These are phyloP conservation scores for Pseudocercospora pini-densiflorae DNA, from an alignment of 2,329 filamentous ascomycete species.

Conservation along the genomic window DNA sequence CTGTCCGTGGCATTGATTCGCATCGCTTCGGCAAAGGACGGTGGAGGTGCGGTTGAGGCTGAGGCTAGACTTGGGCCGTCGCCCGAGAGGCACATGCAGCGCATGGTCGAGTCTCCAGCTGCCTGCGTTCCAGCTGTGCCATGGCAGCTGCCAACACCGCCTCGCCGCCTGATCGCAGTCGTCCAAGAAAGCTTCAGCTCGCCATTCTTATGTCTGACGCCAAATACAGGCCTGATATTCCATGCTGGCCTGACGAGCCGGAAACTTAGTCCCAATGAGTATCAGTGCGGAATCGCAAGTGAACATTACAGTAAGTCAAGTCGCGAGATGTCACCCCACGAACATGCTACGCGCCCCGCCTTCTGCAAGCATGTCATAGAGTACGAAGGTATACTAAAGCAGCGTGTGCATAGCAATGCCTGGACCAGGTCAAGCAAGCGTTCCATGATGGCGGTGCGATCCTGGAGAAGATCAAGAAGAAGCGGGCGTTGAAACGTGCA, in stretches of 20 bases:
- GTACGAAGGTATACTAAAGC: not conserved
- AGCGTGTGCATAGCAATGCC: constrained; percentile 24
- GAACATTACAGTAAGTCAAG: constrained; percentile 26
- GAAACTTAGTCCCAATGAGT: constrained; percentile 13
- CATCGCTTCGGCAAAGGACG: not conserved
- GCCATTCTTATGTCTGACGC: constrained; percentile 1
- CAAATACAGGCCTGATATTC: constrained; percentile 1
- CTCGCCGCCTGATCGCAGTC: not conserved
- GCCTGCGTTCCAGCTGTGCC: not conserved
- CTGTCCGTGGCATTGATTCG: not conserved
- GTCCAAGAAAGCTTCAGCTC: constrained; percentile 4
- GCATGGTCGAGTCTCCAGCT: not conserved
- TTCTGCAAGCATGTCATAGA: not conserved
- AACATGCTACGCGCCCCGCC: constrained; percentile 9
- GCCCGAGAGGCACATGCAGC: not conserved
- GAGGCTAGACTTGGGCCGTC: not conserved
- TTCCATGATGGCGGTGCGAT: constrained; percentile 38
- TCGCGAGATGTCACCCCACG: constrained; percentile 12
- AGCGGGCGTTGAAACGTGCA: constrained; percentile 36
- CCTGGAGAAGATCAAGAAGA: constrained; percentile 40
- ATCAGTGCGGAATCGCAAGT: constrained; percentile 24
- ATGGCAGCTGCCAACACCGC: constrained; percentile 8
- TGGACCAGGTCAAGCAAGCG: constrained; percentile 33
- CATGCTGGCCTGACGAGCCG: constrained; percentile 2
- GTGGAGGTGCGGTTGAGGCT: not conserved